Conservation (phyloP, 208 protist species). For the Paratrypanosoma confusum region DNA sequence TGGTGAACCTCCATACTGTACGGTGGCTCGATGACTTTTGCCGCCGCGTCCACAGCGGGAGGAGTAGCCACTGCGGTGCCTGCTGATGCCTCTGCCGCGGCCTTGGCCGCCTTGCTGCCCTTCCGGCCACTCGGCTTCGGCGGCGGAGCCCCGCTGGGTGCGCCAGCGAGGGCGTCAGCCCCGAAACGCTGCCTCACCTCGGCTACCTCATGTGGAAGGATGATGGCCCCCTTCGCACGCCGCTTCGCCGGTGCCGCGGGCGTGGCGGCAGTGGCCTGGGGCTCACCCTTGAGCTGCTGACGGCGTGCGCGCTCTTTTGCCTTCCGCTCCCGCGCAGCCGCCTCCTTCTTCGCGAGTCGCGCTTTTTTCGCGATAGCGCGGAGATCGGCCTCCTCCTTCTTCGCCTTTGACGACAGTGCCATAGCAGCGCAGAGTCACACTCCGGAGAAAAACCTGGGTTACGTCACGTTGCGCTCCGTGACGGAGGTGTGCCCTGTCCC, state of each 20-base stretch:
- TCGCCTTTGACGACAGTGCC: conserved; percentile 36
- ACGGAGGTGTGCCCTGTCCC: too few species aligned
- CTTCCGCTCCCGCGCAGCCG: conserved; percentile 26
- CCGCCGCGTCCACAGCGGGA: conserved; percentile 1
- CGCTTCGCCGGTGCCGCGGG: conserved; percentile 11
- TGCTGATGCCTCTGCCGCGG: background rate
- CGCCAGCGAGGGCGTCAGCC: background rate
- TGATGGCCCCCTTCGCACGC: conserved; percentile 51
- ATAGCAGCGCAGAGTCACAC: too few species aligned
- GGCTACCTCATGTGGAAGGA: conserved; percentile 56
- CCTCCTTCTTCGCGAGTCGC: conserved; percentile 42
- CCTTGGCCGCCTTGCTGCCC: conserved; percentile 5
- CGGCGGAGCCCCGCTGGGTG: background rate
- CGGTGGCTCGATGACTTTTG: conserved; percentile 25
- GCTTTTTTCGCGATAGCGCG: conserved; percentile 62
- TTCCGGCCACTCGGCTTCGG: background rate
- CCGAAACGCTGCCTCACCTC: conserved; percentile 45
- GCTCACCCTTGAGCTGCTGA: conserved; percentile 8
- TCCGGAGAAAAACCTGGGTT: too few species aligned
- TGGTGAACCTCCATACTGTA: conserved; percentile 71
- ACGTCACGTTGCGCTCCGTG: too few species aligned
- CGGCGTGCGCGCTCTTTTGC: conserved; percentile 17
- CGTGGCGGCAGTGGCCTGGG: background rate
- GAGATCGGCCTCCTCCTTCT: conserved; percentile 77
- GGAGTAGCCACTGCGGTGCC: background rate